These are phyloP conservation scores for Sistotremastrum suecicum DNA, from an alignment of 768 basidiomycete genomes.

Conservation along the genomic window DNA sequence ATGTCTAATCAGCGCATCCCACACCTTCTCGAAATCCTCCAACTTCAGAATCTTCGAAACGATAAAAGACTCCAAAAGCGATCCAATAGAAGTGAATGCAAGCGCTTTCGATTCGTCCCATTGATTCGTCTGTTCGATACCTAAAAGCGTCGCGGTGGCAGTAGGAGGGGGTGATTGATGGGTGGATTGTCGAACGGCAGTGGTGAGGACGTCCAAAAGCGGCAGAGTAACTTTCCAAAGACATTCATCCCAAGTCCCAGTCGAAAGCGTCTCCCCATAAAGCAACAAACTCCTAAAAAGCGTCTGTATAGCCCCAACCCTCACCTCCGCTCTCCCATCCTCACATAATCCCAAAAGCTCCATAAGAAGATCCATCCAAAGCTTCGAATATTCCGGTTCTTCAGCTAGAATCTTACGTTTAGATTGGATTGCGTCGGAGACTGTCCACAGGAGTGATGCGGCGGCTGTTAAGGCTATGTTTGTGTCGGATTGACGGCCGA, in stretches of 20 bases:
- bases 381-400: constrained; percentile 56
- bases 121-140: constrained; percentile 22
- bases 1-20: constrained; percentile 60
- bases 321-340: constrained; percentile 75
- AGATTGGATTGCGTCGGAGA: constrained; percentile 88
- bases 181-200: constrained; percentile 30
- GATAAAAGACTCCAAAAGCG: constrained; percentile 73
- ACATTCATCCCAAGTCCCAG: constrained; percentile 79
- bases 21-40: constrained; percentile 52
- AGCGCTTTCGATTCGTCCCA: constrained; percentile 88
- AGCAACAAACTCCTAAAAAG: constrained; percentile 88
- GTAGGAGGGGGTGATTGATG: constrained; percentile 6
- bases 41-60: constrained; percentile 59
- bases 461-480: constrained; percentile 94
- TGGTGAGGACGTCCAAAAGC: constrained; percentile 55
- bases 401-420: constrained; percentile 54
- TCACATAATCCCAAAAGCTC: constrained; percentile 75
- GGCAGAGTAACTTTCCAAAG: constrained; percentile 89
- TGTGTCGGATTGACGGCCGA: constrained; percentile 85
- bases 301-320: constrained; percentile 90
- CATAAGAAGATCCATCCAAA: constrained; percentile 89
- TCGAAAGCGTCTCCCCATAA: constrained; percentile 75
- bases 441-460: constrained; percentile 86
- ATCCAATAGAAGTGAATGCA: constrained; percentile 70
- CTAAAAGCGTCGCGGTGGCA: constrained; percentile 7